Base-by-base conservation (phyloP, 2,329 filamentous ascomycete genomes). In the Aureobasidium sp. region DNA sequence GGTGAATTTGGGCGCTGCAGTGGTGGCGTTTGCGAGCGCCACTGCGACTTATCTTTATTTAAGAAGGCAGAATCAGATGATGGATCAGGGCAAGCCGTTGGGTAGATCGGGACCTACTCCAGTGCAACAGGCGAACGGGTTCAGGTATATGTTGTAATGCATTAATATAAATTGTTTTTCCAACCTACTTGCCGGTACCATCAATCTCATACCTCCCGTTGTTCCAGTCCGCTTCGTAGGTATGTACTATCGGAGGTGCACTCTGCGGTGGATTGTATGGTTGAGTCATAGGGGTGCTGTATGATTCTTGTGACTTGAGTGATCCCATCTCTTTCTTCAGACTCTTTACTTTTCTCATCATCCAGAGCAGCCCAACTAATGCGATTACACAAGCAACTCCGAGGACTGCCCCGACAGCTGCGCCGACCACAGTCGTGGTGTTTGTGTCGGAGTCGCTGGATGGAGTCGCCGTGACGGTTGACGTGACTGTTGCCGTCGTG, bases 351-450 rank as follows among this genome's bases (percentile, higher is more conserved):
- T 61, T 62, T 45, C 47, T 47, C 48, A 63, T 54, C 56, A 63
- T 66, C 48, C 47, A 66, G 5, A 60, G 38, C 23, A 66, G 27
- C 8, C 64, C 64, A 2, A 25, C 27, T 16, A 66, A 40, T 27
- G 56, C 64, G 20, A 61, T 38, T 29, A 66, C 45, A 20, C 61
- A 63, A 6, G 50, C 56, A 36, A 54, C 47, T 18, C 64, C 64
- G 3, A 66, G 48, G 15, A 54, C 58, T 16, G 56, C 50, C 3
- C 64, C 64, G 3, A 66, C 64, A 18, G 58, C 54, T n/a, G 58
- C 64, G 31, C 64, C 64, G 1, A 66, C 64, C 4, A 66, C 56
- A 1, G 47, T 48, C 13, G 58, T 50, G n/a, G 47, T 54, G 23
- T 63, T 40, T 6, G 51, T 38, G 8, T 36, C 18, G 10, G 59